Conservation (phyloP, 441 rosid genomes). For the Adansonia gregorii region DNA sequence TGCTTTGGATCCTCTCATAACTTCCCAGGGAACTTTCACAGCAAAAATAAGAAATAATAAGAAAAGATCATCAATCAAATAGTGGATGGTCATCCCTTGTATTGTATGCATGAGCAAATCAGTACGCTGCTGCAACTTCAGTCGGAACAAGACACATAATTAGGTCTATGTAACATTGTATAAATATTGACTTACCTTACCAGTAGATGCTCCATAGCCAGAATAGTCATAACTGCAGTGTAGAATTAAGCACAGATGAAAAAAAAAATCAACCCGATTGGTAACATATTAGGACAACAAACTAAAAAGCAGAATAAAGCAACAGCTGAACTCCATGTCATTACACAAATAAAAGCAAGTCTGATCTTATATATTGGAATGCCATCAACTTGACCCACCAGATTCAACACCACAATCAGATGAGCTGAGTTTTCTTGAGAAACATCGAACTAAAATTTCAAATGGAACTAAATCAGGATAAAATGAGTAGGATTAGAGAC, state of each 20-base stretch:
- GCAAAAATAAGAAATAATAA: background rate
- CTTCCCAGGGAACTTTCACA: background rate
- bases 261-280: slow-evolving; percentile 2
- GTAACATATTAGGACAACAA: background rate
- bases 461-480: background rate
- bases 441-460: background rate
- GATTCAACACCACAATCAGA: slow-evolving; percentile 6
- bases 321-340: background rate
- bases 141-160: background rate
- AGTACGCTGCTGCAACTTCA: background rate
- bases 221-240: slow-evolving; percentile 91
- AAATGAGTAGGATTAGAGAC: background rate
- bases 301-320: background rate
- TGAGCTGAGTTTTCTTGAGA: background rate
- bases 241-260: slow-evolving; percentile 22
- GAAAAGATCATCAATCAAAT: background rate
- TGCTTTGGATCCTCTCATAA: background rate
- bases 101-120: background rate
- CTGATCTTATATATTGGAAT: background rate
- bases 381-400: background rate
- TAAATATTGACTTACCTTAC: slow-evolving; percentile 60
- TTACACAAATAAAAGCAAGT: background rate
- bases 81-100: background rate
- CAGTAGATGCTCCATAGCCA: slow-evolving; percentile 96
- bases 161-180: background rate